A percentile compares a stretch with the other conserved stretches of the same genome.
These are phyloP conservation scores for Pythium chondricola DNA, from an alignment of 352 stramenopile species.

Conservation along the genomic window DNA sequence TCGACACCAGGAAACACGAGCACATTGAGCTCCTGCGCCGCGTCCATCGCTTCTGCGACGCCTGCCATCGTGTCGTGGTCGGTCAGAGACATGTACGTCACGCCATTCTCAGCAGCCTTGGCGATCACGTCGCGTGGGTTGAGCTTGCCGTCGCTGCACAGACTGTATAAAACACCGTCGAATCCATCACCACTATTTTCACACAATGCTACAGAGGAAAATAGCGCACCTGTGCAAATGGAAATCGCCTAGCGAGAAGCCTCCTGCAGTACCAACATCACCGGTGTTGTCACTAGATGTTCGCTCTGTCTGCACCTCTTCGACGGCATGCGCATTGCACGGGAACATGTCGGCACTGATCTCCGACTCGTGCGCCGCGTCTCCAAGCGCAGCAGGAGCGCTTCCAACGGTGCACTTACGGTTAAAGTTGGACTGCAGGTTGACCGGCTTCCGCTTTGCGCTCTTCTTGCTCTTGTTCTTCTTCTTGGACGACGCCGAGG, in stretches of 20 bases:
- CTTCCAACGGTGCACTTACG: conserved; percentile 58
- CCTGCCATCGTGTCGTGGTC: conserved; percentile 86
- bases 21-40: conserved; percentile 53
- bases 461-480: conserved; percentile 75
- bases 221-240: conserved; percentile 79
- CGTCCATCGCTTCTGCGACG: conserved; percentile 62
- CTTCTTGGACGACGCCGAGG: conserved; percentile 38
- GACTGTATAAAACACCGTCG: conserved; percentile 21
- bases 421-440: conserved; percentile 77
- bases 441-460: conserved; percentile 77
- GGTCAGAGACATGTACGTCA: conserved; percentile 78
- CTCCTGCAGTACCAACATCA: conserved; percentile 50
- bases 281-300: conserved; percentile 20
- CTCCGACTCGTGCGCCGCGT: conserved; percentile 17
- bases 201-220: too few relatives aligned
- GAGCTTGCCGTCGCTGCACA: conserved; percentile 80
- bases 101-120: conserved; percentile 70
- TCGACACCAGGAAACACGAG: conserved; percentile 78
- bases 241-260: conserved; percentile 59
- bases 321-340: conserved; percentile 30
- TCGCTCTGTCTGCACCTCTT: neutral
- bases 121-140: conserved; percentile 66
- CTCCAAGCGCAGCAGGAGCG: neutral
- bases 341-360: conserved; percentile 76
- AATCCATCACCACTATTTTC: too few relatives aligned